These are phyloP conservation scores for Ceratocystis variospora DNA, from an alignment of 2,329 filamentous ascomycete genomes.

Conservation along the genomic window DNA sequence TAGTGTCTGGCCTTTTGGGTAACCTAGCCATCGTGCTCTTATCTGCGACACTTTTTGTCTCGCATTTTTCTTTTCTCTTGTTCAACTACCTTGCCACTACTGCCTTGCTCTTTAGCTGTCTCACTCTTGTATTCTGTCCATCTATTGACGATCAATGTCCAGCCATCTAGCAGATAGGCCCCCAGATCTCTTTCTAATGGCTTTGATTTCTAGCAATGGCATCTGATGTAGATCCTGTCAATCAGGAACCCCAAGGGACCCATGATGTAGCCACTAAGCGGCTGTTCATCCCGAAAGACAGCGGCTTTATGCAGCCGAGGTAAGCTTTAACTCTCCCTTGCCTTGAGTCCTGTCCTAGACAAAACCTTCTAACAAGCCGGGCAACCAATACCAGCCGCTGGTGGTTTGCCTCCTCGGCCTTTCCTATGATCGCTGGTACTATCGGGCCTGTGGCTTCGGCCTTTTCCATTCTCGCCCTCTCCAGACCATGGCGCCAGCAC, in stretches of 20 bases:
- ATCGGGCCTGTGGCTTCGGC: slow-evolving; percentile 77
- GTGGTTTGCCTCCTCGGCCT: slow-evolving; percentile 51
- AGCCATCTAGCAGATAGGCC: no score
- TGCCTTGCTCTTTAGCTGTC: no score
- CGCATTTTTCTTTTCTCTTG: neutral
- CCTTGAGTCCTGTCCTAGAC: no score
- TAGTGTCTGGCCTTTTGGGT: no score
- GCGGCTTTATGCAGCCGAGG: neutral
- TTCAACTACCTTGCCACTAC: neutral
- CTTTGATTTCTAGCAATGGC: neutral
- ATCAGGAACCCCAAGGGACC: neutral
- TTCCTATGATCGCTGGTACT: slow-evolving; percentile 70
- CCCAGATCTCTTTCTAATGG: neutral
- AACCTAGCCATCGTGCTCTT: neutral
- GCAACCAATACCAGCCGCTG: slow-evolving; percentile 34
- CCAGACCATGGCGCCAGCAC: slow-evolving; percentile 59
- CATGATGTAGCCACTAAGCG: neutral
- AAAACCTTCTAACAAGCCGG: neutral
- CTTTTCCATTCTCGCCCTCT: slow-evolving; percentile 76
- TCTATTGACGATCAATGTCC: no score
- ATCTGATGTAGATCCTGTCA: neutral
- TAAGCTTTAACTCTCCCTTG: neutral
- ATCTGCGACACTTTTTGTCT: neutral
- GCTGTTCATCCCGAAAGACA: neutral
- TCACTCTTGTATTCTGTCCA: no score